Base-by-base conservation (phyloP, 2,329 filamentous ascomycete genomes). In the Monosporascus sp. region DNA sequence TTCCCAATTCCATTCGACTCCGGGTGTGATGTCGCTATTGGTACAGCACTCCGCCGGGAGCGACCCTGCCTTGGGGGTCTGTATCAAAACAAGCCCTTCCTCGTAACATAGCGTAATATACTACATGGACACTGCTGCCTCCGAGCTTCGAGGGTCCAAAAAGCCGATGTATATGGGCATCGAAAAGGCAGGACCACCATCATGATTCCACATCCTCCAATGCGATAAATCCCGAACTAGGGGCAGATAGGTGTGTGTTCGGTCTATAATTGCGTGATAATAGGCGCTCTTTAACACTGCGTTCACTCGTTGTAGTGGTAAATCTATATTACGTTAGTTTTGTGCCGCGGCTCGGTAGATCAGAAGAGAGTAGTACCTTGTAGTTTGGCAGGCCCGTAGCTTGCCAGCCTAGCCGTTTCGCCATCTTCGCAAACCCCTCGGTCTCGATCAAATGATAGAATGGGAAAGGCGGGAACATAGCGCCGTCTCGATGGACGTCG, bases 361-460 rank as follows among this genome's bases (percentile, higher is more conserved):
- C 17, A 17, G 38, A 25, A 14, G n/a, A 22, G n/a, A 22, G 22
- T 25, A 83, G 69, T 74, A 97, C 94, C 79, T 93, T 92, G 75
- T 99, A 99, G 74, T 97, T 96, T 43, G 94, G 94, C 66, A 97
- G 75, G n/a, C 94, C 94, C 62, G 81, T 90, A 54, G 89, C 82
- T 57, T 87, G 80, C 86, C 91, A 97, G 48, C 91, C 91, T 66
- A 99, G 72, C 60, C 94, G 79, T 69, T 83, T 87, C 14, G 92
- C 92, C 94, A 99, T 99, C 74, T 93, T 96, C 18, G 94, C 92
- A 66, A 99, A 99, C 0, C 94, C 94, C 67, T 99, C 94, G 0
- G 94, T 97, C 77, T 99, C 94, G 56, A 99, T 95, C 56, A 99
- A 78, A 71, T 99, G 88, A 69, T 97, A 97, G 68, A 99, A 99